Percentiles rank a stretch among this genome's conserved stretches.
Conservation (phyloP, 2,329 filamentous ascomycete genomes). For the Aspergillus oerlinghausenensis region DNA sequence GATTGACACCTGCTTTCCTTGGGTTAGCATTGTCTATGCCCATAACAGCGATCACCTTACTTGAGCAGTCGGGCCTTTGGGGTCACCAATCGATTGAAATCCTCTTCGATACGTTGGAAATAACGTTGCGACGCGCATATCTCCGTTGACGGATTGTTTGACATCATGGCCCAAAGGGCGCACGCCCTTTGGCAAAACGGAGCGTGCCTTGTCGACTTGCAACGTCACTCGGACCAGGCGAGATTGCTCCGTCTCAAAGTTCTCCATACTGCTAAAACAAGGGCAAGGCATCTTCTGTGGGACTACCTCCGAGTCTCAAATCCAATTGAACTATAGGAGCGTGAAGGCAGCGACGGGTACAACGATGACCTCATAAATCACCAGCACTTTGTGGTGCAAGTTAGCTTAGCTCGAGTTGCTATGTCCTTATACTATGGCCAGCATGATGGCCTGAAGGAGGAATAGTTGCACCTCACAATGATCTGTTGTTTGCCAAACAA, state of each 20-base stretch:
- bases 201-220: neutral
- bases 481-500: neutral
- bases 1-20: neutral
- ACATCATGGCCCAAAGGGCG: neutral
- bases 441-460: neutral
- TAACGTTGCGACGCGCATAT: neutral
- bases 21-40: neutral
- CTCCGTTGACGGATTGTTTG: neutral
- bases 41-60: neutral
- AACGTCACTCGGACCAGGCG: conserved; percentile 7
- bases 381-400: too few species aligned
- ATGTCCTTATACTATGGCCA: neutral
- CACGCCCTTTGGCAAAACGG: conserved; percentile 6
- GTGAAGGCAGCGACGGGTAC: neutral
- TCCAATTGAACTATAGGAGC: neutral
- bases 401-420: too few species aligned
- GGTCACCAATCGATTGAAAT: neutral
- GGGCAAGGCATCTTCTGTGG: conserved; percentile 7
- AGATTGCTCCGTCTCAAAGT: conserved; percentile 6
- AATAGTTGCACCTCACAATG: neutral
- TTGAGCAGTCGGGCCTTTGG: neutral
- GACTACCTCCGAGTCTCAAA: neutral
- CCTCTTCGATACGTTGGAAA: neutral
- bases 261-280: conserved; percentile 6
- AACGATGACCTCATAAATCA: neutral